A percentile compares a stretch with the other conserved stretches of the same genome.
Evolutionary conservation across 2,329 filamentous ascomycete genomes (phyloP).

Genomic region (Trichoderma endophyticum): DNA sequence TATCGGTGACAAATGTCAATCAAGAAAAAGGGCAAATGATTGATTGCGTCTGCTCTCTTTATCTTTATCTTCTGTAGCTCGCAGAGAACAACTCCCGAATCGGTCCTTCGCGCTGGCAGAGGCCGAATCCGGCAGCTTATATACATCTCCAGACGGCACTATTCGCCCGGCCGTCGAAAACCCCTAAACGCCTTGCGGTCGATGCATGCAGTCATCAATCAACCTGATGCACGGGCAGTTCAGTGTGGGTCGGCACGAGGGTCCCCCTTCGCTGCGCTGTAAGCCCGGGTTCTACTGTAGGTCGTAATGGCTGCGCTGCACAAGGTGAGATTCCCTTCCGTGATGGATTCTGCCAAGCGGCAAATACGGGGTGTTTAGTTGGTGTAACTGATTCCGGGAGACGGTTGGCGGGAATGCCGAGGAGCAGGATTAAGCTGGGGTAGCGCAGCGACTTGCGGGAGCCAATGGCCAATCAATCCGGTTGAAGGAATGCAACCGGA

Average conservation of each 20-base stretch:
- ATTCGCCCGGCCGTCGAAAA: background rate
- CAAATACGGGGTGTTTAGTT: background rate
- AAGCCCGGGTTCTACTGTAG: background rate
- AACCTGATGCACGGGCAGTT: background rate
- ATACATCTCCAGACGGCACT: background rate
- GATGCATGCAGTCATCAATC: slow-evolving; percentile 8
- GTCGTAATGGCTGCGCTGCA: background rate
- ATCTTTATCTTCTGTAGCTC: background rate
- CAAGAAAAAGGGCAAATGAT: background rate
- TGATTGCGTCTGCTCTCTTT: background rate
- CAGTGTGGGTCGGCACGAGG: background rate
- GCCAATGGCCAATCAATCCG: background rate
- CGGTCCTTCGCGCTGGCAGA: background rate
- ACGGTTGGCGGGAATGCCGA: background rate
- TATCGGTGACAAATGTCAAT: background rate
- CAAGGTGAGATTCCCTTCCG: background rate
- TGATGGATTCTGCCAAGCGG: background rate
- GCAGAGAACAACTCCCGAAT: background rate
- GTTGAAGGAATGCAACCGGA: background rate
- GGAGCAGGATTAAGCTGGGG: background rate
- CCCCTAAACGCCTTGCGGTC: background rate
- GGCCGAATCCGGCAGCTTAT: background rate
- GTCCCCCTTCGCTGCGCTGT: background rate
- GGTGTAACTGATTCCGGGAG: background rate
- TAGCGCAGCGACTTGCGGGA: background rate